These are phyloP conservation scores for Phoma sp. DNA, from an alignment of 2,329 filamentous ascomycete genomes.

Conservation along the genomic window DNA sequence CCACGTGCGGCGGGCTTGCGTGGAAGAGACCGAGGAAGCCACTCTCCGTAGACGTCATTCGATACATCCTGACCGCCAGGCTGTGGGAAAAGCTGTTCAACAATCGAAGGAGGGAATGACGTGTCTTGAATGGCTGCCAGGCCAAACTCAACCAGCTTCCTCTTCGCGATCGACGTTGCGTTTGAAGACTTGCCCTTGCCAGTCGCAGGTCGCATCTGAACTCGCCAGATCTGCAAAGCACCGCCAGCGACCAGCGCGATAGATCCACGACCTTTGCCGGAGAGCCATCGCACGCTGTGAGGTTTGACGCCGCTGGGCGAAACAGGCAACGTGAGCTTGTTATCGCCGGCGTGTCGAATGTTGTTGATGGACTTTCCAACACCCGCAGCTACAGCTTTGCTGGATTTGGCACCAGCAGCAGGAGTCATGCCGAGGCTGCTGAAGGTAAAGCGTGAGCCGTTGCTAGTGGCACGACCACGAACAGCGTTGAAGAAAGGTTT, in stretches of 20 bases:
- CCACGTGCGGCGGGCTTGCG: slow-evolving; percentile 25
- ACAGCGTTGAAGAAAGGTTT: slow-evolving; percentile 48
- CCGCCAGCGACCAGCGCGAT: slow-evolving; percentile 72
- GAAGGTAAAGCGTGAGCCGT: slow-evolving; percentile 43
- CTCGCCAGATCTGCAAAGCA: slow-evolving; percentile 69
- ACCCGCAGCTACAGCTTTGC: slow-evolving; percentile 74
- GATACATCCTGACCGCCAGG: slow-evolving; percentile 32
- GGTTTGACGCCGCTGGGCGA: slow-evolving; percentile 61
- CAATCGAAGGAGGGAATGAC: slow-evolving; percentile 44
- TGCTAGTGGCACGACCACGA: slow-evolving; percentile 42
- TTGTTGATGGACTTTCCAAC: slow-evolving; percentile 76
- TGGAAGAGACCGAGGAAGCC: slow-evolving; percentile 42
- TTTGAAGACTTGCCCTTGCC: slow-evolving; percentile 50
- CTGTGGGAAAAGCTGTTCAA: slow-evolving; percentile 39
- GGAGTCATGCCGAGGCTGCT: slow-evolving; percentile 50
- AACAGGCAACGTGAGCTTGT: slow-evolving; percentile 72
- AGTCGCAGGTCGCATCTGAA: slow-evolving; percentile 57
- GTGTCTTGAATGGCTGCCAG: slow-evolving; percentile 69
- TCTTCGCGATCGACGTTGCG: slow-evolving; percentile 55
- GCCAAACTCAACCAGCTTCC: slow-evolving; percentile 70
- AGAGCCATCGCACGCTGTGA: slow-evolving; percentile 70
- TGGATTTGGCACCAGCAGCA: slow-evolving; percentile 65
- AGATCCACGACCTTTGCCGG: slow-evolving; percentile 65
- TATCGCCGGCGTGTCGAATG: slow-evolving; percentile 76
- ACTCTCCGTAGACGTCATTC: slow-evolving; percentile 42